Base-by-base conservation (phyloP, 805 yeast genomes). In the Candida krabiensis region DNA sequence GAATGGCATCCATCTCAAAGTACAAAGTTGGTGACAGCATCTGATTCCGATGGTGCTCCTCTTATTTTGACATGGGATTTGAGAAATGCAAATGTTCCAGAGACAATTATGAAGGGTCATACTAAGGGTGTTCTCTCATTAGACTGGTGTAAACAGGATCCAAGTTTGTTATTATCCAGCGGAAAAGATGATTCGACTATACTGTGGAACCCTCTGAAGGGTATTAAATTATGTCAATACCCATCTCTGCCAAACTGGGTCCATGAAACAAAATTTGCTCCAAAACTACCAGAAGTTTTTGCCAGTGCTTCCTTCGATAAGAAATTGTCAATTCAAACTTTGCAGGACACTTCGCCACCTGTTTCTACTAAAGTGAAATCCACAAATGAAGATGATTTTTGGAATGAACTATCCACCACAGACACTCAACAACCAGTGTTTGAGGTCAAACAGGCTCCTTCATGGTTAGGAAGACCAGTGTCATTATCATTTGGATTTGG, bases 201-300 rank as follows among this genome's bases (percentile, higher is more conserved):
- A 46, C 68, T 93, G 51, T 93, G 99, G 99, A 88, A 93, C 61
- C 96, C 97, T 19, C 66, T 77, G 37, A 64, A 75, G 15, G 95
- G 90, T 32, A 69, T 68, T 40, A 75, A 78, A 54, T 66, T 91
- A 47, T 95, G 93, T 4, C 86, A 87, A 56, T 93, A 86, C 61
- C 97, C 98, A 37, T 77, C 95, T 9, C 77, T 95, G 24, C 85
- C 95, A 25, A 90, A 88, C 63, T 93, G 99, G 99, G 82, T 86
- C 11, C 93, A 89, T 67, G 80, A 87, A 64, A 77, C 96, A 9
- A 75, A 75, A 52, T 93, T 90, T 69, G 95, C 96, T 42, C 96
- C 96, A 28, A 61, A 71, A 17, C 77, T 86, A 19, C 99, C 99
- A 2, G 96, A 91, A 46, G 64, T 87, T 35, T 86, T 93, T 68